Percentiles rank a stretch among this genome's conserved stretches.
Evolutionary conservation across 192 early-diverging fungal genomes (phyloP).

Genomic region (Podila verticillata): DNA sequence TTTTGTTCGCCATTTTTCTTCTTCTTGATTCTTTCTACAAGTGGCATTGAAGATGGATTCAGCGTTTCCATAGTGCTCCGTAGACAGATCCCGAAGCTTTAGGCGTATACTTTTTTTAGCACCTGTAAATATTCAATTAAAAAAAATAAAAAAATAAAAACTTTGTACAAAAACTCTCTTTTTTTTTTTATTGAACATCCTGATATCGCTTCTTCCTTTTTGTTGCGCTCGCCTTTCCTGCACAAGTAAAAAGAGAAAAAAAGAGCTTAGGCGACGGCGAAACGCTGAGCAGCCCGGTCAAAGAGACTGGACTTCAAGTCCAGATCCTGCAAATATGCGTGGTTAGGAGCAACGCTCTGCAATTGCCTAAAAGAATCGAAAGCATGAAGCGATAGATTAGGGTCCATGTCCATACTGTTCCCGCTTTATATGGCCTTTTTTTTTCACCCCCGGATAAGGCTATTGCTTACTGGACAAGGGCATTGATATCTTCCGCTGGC

Average conservation of each 20-base stretch:
- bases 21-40: too few relatives aligned
- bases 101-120: too few relatives aligned
- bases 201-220: neutral
- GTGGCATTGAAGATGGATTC: too few relatives aligned
- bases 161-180: neutral
- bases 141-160: too few relatives aligned
- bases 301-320: constrained; percentile 85
- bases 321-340: constrained; percentile 81
- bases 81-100: too few relatives aligned
- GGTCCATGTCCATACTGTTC: neutral
- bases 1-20: too few relatives aligned
- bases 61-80: too few relatives aligned
- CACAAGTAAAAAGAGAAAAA: constrained; percentile 6
- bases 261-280: constrained; percentile 49
- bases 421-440: neutral
- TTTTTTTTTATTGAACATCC: neutral
- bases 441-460: neutral
- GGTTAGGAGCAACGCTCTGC: constrained; percentile 74
- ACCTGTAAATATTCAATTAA: neutral
- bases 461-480: constrained; percentile 70
- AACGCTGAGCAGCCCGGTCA: constrained; percentile 73
- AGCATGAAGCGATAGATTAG: neutral
- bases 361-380: constrained; percentile 68
- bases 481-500: constrained; percentile 68
- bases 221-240: constrained; percentile 7